phyloP scores from a whole-genome alignment of 768 basidiomycete genomes.

The Pleurotus tuber-regium region DNA sequence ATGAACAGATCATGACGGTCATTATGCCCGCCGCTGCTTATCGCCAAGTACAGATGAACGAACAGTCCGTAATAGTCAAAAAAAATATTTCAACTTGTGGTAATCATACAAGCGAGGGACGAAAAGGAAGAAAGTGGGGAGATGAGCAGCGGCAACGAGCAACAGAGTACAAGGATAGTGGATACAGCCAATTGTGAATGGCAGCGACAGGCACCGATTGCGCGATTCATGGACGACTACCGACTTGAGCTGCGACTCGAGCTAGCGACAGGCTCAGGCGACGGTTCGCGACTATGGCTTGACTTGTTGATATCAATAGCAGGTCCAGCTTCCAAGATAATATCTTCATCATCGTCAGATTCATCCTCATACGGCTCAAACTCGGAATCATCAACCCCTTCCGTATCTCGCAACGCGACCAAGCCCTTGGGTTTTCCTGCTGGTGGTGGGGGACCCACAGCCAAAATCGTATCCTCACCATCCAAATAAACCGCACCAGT shows the following conservation, averaged over 20 bases:
- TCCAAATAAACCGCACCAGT: constrained; percentile 17
- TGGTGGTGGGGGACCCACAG: constrained; percentile 49
- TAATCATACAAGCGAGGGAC: too few relatives aligned
- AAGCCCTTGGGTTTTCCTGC: constrained; percentile 38
- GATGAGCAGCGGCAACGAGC: too few relatives aligned
- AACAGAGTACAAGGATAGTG: too few relatives aligned
- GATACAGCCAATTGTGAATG: too few relatives aligned
- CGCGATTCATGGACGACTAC: not conserved
- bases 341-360: constrained; percentile 59
- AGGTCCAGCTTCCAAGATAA: constrained; percentile 76
- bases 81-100: too few relatives aligned
- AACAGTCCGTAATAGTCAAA: too few relatives aligned
- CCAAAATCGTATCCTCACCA: constrained; percentile 50
- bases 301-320: constrained; percentile 26
- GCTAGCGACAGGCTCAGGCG: constrained; percentile 2
- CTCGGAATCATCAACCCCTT: constrained; percentile 35
- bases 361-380: constrained; percentile 35
- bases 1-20: too few relatives aligned
- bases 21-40: too few relatives aligned
- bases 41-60: too few relatives aligned
- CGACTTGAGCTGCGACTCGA: constrained; percentile 1
- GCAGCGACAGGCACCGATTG: too few relatives aligned
- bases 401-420: constrained; percentile 23
- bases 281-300: not conserved
- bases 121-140: too few relatives aligned